These are phyloP conservation scores for Naganishia sp. DNA, from an alignment of 1,284 basidiomycete genomes.

Conservation along the genomic window DNA sequence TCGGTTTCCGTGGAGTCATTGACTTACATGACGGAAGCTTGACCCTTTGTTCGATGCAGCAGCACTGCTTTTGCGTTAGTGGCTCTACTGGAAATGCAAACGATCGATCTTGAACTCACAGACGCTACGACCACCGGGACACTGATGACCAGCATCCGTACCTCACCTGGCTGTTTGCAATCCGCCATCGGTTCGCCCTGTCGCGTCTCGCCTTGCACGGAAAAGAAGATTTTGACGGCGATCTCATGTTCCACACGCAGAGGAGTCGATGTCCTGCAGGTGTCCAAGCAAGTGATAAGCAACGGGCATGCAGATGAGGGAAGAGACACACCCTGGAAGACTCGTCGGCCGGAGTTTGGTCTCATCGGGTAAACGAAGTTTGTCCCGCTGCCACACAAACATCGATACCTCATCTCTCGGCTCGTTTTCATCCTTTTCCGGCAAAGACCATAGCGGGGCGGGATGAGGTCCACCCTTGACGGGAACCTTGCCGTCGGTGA, in stretches of 20 bases:
- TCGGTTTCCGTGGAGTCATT: neutral
- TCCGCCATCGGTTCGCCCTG: constrained; percentile 5
- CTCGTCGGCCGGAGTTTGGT: constrained; percentile 11
- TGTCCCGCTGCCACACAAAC: constrained; percentile 9
- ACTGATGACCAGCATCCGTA: constrained; percentile 23
- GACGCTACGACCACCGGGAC: constrained; percentile 13
- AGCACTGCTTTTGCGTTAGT: constrained; percentile 15
- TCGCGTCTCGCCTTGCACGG: neutral
- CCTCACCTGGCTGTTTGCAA: neutral
- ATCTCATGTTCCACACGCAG: constrained; percentile 12
- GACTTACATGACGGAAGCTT: constrained; percentile 21
- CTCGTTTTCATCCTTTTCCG: neutral
- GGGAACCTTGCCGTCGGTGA: constrained; percentile 1
- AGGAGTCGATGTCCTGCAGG: constrained; percentile 9
- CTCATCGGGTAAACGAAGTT: constrained; percentile 20
- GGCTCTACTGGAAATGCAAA: neutral
- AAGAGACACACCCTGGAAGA: constrained; percentile 8
- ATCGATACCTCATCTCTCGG: neutral
- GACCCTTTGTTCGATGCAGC: constrained; percentile 23
- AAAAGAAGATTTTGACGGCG: constrained; percentile 10
- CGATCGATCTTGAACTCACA: neutral
- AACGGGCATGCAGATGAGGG: neutral
- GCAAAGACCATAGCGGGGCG: neutral
- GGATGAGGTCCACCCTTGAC: neutral
- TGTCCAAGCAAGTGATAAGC: neutral